Evolutionary conservation across 495 filamentous ascomycete species (phyloP), one percentile per base, ranked within the genome.

Genomic region (Cercophora sp.): DNA sequence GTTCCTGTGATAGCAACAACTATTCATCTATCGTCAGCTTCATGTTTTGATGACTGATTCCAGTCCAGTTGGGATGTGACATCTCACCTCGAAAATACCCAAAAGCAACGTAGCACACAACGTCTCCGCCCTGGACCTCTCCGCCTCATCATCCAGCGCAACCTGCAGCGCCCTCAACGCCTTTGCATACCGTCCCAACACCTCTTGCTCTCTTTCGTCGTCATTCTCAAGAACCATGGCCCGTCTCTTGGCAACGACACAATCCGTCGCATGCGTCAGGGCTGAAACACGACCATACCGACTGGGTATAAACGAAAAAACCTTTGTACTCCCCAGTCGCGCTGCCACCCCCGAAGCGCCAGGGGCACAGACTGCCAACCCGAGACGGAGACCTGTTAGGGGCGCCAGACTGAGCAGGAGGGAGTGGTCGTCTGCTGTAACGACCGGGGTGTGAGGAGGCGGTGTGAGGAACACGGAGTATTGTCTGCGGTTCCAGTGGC

Each of bases 61-160:
- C n/a, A n/a, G n/a, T n/a, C n/a, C n/a, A n/a, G n/a, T n/a, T n/a
- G n/a, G n/a, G n/a, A n/a, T n/a, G n/a, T n/a, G n/a, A n/a, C n/a
- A n/a, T n/a, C n/a, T n/a, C 45, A 67, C 67, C 58, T 72, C 67
- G 27, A 64, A 69, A 8, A 70, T 39, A 13, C 59, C 59, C 10
- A 72, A 34, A 2, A 72, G 52, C 39, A 65, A 57, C 13, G 63
- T 69, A 3, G 69, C 69, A 56, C 67, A 70, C 2, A 72, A 58
- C 0, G 67, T 60, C 40, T 72, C 62, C 5, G 69, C 58, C 13
- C 57, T 27, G 22, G 40, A 51, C 11, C 60, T 42, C 39, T 59
- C 40, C 9, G 32, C 16, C 8, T 63, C 56, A 57, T 61, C 53
- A 45, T 65, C 52, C 9, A 72, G 49, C 1, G 66, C 66, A 18